Conservation (phyloP, 2,329 filamentous ascomycete species). For the Alternaria infectoria region DNA sequence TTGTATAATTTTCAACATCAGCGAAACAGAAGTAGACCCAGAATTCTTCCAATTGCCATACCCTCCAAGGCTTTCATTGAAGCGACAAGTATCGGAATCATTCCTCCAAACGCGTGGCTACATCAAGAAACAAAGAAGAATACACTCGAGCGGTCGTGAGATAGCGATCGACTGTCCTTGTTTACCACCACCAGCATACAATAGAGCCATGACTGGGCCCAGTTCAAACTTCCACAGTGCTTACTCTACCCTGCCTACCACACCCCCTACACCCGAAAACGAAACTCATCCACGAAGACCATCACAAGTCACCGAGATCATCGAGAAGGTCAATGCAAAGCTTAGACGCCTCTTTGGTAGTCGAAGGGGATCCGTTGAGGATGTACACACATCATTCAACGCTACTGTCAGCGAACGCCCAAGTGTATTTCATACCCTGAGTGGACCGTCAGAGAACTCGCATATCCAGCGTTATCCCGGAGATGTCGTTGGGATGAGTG, state of each 20-base stretch:
- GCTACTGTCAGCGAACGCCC: background rate
- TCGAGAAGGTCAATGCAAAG: constrained; percentile 1
- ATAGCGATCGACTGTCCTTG: background rate
- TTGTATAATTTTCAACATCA: background rate
- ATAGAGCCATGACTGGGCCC: background rate
- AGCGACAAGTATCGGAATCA: constrained; percentile 3
- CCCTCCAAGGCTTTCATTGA: background rate
- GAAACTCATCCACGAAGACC: background rate
- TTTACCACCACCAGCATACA: background rate
- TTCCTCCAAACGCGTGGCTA: background rate
- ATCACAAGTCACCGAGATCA: constrained; percentile 6
- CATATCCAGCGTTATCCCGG: background rate
- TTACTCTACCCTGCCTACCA: background rate
- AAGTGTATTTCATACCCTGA: background rate
- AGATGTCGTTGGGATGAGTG: background rate
- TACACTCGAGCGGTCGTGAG: background rate
- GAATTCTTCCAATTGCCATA: background rate
- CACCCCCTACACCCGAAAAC: background rate
- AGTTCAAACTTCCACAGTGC: background rate
- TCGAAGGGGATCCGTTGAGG: constrained; percentile 5
- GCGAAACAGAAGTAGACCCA: background rate
- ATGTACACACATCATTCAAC: background rate
- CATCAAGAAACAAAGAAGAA: constrained; percentile 4
- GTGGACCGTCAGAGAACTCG: background rate
- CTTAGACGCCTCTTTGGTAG: constrained; percentile 6